Percentiles rank a stretch among this genome's conserved stretches.
phyloP scores from a whole-genome alignment of 495 filamentous ascomycete genomes.

The Paragyromitra xinjiangensis region DNA sequence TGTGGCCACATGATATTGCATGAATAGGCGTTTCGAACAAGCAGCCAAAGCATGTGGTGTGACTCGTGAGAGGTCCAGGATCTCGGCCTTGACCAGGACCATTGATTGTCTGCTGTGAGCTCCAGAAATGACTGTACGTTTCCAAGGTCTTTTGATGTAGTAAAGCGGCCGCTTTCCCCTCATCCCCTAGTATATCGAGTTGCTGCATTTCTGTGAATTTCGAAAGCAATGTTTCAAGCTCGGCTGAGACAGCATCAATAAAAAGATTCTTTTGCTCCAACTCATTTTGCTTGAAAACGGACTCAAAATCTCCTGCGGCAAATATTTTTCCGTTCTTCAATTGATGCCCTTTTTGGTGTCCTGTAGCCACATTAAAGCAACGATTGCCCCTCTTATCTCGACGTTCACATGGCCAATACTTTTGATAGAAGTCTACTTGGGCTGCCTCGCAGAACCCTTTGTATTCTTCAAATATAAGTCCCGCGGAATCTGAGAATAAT shows the following conservation, averaged over 20 bases:
- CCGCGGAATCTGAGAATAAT: slow-evolving; percentile 1
- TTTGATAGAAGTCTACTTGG: slow-evolving; percentile 37
- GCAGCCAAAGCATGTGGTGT: slow-evolving; percentile 66
- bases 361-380: slow-evolving; percentile 38
- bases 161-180: not conserved
- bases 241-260: slow-evolving; percentile 7
- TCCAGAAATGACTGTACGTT: not conserved
- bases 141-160: not conserved
- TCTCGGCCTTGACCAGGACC: slow-evolving; percentile 24
- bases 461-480: slow-evolving; percentile 30
- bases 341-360: slow-evolving; percentile 45
- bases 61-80: slow-evolving; percentile 41
- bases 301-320: slow-evolving; percentile 15
- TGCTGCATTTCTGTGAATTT: not conserved
- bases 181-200: not conserved
- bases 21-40: slow-evolving; percentile 65
- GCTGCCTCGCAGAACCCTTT: slow-evolving; percentile 28
- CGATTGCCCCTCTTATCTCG: slow-evolving; percentile 22
- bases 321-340: slow-evolving; percentile 39
- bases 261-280: slow-evolving; percentile 19
- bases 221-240: slow-evolving; percentile 17
- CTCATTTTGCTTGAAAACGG: slow-evolving; percentile 17
- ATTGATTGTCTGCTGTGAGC: not conserved
- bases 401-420: slow-evolving; percentile 45
- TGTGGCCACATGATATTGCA: slow-evolving; percentile 67